phyloP scores from a whole-genome alignment of 345 rosid species.

The Clarkia xantiana region DNA sequence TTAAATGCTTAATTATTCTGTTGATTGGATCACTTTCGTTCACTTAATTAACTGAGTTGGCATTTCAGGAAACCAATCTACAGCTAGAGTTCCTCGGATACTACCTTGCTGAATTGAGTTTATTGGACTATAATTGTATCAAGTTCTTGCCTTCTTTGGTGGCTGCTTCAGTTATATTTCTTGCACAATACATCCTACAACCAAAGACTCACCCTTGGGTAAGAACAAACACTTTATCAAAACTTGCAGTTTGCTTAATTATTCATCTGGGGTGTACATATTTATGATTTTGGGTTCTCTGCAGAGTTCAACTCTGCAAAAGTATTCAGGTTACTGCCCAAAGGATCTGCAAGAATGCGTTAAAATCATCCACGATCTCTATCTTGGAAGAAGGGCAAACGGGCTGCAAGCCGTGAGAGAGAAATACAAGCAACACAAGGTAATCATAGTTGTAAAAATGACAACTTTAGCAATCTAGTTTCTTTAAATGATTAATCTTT shows the following conservation, averaged over 20 bases:
- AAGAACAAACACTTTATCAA: conserved; percentile 1
- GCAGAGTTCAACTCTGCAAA: conserved; percentile 29
- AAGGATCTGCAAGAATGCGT: conserved; percentile 40
- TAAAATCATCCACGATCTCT: conserved; percentile 30
- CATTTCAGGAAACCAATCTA: conserved; percentile 20
- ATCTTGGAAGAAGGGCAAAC: conserved; percentile 26
- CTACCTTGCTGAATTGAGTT: conserved; percentile 57
- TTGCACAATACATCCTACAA: conserved; percentile 31
- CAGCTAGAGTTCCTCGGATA: conserved; percentile 43
- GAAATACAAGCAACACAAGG: conserved; percentile 52
- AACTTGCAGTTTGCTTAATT: no score
- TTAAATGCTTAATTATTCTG: background rate
- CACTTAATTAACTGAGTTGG: background rate
- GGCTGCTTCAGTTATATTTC: conserved; percentile 48
- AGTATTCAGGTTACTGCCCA: conserved; percentile 34
- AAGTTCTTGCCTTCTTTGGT: conserved; percentile 49
- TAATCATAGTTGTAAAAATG: conserved; percentile 6
- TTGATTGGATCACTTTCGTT: no score
- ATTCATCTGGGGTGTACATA: no score
- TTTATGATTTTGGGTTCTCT: background rate
- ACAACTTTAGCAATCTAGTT: background rate
- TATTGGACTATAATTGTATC: conserved; percentile 48
- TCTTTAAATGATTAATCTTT: background rate
- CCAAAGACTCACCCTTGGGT: conserved; percentile 56
- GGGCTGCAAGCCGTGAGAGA: conserved; percentile 31